Evolutionary conservation across 2,329 filamentous ascomycete genomes (phyloP).

Genomic region (Paraphaeosphaeria sporulosa): DNA sequence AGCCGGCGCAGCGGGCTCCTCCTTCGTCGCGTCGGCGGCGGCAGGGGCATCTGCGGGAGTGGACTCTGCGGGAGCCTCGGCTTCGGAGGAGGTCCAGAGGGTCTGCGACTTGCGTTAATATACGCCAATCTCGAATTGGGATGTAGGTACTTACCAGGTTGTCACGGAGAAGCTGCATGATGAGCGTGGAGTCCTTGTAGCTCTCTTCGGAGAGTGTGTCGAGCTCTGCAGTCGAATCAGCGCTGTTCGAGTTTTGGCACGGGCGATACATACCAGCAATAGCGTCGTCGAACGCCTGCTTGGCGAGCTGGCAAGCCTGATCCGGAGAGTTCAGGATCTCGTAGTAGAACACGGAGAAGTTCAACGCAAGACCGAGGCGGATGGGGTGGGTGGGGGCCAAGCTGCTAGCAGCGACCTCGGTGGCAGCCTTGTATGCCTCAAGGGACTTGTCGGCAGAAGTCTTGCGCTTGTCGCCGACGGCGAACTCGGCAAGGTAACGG

Average conservation of each 20-base stretch:
- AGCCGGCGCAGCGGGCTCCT: slow-evolving; percentile 38
- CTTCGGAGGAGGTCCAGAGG: slow-evolving; percentile 98
- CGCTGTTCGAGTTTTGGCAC: slow-evolving; percentile 7
- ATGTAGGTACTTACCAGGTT: slow-evolving; percentile 72
- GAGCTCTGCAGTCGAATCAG: slow-evolving; percentile 69
- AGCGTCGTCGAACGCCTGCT: slow-evolving; percentile 95
- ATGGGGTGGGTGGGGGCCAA: slow-evolving; percentile 92
- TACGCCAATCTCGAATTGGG: neutral
- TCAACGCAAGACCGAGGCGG: slow-evolving; percentile 87
- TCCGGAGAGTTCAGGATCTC: slow-evolving; percentile 99
- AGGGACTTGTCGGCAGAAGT: slow-evolving; percentile 91
- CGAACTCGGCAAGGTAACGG: slow-evolving; percentile 98
- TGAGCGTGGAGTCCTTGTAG: slow-evolving; percentile 98
- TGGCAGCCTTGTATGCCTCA: slow-evolving; percentile 95
- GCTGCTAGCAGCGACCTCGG: slow-evolving; percentile 87
- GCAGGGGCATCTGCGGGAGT: slow-evolving; percentile 66
- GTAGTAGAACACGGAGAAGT: slow-evolving; percentile 99
- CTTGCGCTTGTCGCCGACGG: slow-evolving; percentile 93
- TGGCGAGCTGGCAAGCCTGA: slow-evolving; percentile 96
- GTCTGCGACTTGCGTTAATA: slow-evolving; percentile 67
- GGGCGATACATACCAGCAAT: slow-evolving; percentile 73
- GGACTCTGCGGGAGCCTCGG: slow-evolving; percentile 73
- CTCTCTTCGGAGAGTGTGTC: slow-evolving; percentile 97
- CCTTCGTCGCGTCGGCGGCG: slow-evolving; percentile 60
- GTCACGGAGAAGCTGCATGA: slow-evolving; percentile 98